Base-by-base conservation (phyloP, 148 eudicot species). In the Fagopyrum esculentum region DNA sequence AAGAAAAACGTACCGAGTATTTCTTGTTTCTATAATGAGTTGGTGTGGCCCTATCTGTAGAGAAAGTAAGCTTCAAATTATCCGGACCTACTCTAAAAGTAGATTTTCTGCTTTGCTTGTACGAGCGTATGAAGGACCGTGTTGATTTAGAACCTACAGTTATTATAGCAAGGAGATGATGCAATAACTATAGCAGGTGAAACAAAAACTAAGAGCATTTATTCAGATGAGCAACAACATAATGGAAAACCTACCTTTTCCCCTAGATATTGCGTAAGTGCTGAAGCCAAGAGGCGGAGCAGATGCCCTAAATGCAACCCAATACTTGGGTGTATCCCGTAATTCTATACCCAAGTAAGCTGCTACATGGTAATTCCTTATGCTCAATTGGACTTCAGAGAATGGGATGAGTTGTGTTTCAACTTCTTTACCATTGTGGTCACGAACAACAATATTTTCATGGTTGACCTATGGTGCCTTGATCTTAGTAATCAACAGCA, bases 241-340 rank as follows among this genome's bases (percentile, higher is more conserved):
- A 46, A 45, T 47, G 15, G 47, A 71, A 71, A 15, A 82, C 92
- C 81, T 88, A 80, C 85, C 84, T 84, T 83, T 83, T 26, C 78
- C 86, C 12, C 73, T 84, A 69, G 92, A 80, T 68, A 90, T 73
- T 45, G 77, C 68, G 54, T 87, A 90, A 77, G 92, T 90, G 82
- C 85, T 87, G 82, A 88, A 90, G 76, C 96, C 96, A 82, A 90
- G 86, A 66, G 96, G 90, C 61, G 92, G 96, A 74, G 87, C 86
- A 78, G 89, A 87, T 60, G 86, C 96, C 57, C 81, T 73, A 76
- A 90, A 90, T 69, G 82, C 89, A 73, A 90, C 92, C 90, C 89
- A 88, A 74, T 82, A 90, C 73, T 86, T 88, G 4, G 85, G 77
- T 30, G 77, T 73, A 51, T 82, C 87, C 78, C 78, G 78, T 5